Evolutionary conservation across 495 filamentous ascomycete species (phyloP).

Genomic region (Penicillium lagena): DNA sequence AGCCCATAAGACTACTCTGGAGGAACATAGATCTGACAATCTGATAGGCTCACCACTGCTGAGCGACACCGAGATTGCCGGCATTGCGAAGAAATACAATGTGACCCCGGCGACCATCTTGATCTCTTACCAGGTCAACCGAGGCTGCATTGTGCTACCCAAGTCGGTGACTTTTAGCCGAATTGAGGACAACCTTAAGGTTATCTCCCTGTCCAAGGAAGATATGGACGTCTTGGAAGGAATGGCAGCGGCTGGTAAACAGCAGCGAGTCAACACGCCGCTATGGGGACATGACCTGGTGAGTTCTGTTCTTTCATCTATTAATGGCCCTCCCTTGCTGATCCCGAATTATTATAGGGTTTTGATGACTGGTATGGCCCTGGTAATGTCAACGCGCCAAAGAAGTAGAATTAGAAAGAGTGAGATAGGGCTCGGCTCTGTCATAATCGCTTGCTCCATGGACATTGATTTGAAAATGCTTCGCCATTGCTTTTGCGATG

Average conservation of each 20-base stretch:
- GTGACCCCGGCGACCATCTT: conserved; percentile 11
- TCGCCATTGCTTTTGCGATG: too few species aligned
- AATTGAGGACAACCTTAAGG: conserved; percentile 21
- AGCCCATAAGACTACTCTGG: not conserved
- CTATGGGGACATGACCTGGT: conserved; percentile 14
- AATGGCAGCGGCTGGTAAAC: conserved; percentile 15
- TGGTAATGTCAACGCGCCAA: too few species aligned
- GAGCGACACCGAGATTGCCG: conserved; percentile 9
- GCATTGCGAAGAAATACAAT: conserved; percentile 15
- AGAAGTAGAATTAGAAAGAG: too few species aligned
- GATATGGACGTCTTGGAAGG: conserved; percentile 22
- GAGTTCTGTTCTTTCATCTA: too few species aligned
- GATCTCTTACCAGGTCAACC: conserved; percentile 21
- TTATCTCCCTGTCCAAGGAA: conserved; percentile 20
- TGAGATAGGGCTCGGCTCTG: too few species aligned
- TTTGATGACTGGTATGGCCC: too few species aligned
- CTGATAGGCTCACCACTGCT: conserved; percentile 11
- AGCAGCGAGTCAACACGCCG: conserved; percentile 18
- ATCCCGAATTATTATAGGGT: too few species aligned
- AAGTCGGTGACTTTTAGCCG: conserved; percentile 26
- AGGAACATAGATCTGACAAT: too few species aligned
- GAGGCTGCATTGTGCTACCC: conserved; percentile 25
- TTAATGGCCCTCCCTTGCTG: too few species aligned
- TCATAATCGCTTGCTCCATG: too few species aligned
- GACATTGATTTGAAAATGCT: too few species aligned